Conservation (phyloP, 768 basidiomycete species). For the Nidularia pulvinata region DNA sequence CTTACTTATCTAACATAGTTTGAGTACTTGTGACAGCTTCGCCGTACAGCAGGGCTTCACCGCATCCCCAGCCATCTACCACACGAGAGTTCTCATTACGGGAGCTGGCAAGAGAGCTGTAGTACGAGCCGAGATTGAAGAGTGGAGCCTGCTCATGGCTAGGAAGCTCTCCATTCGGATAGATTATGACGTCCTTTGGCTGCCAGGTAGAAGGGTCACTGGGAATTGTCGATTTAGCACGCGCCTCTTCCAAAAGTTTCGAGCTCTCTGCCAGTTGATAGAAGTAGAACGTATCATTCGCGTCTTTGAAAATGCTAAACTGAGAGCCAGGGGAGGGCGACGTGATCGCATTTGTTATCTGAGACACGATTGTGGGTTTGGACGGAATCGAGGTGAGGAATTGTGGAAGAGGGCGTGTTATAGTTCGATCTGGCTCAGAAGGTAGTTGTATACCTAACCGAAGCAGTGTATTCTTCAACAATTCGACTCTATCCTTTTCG, state of each 20-base stretch:
- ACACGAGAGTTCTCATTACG: constrained; percentile 15
- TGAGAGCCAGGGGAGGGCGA: constrained; percentile 22
- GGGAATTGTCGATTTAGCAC: constrained; percentile 11
- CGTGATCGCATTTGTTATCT: constrained; percentile 33
- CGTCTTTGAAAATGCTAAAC: constrained; percentile 51
- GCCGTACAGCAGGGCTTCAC: constrained; percentile 82
- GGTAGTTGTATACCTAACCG: constrained; percentile 41
- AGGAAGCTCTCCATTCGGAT: constrained; percentile 46
- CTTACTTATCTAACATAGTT: constrained; percentile 91
- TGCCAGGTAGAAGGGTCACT: constrained; percentile 33
- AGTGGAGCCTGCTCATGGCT: constrained; percentile 58
- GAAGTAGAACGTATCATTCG: constrained; percentile 72
- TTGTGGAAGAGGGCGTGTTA: constrained; percentile 54
- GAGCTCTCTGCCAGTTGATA: constrained; percentile 33
- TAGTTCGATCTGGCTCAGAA: constrained; percentile 22
- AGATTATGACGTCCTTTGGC: constrained; percentile 56
- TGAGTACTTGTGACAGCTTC: constrained; percentile 95
- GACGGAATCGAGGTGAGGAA: constrained; percentile 50
- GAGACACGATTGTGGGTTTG: constrained; percentile 36
- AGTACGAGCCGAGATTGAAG: constrained; percentile 71
- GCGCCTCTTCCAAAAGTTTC: constrained; percentile 23
- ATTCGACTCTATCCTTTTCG: constrained; percentile 12
- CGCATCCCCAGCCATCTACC: constrained; percentile 51
- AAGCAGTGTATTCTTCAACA: constrained; percentile 29
- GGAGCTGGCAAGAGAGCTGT: constrained; percentile 37